Base-by-base conservation (phyloP, 208 protist genomes). In the Blechomonas ayalai region DNA sequence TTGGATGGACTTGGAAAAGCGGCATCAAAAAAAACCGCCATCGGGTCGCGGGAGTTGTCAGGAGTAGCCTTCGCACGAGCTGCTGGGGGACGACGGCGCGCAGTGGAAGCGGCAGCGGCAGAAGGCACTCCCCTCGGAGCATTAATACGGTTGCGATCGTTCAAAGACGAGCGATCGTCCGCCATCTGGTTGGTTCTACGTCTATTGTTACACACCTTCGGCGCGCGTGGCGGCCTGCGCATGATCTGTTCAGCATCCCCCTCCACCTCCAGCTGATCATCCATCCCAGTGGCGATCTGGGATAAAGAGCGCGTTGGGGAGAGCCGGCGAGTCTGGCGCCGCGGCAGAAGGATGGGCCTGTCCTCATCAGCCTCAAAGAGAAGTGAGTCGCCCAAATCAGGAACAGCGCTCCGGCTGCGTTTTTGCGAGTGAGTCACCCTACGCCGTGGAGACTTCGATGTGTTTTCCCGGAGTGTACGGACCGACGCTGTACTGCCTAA, bases 11-110 rank as follows among this genome's bases (percentile, higher is more conserved):
- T 89, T 4, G 79, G 78, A 44, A 92, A 92, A 31, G 68, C 76
- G 2, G 76, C 83, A 27, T 82, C 59, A 41, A 86, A 88, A 50
- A 92, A 89, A 22, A 92, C 73, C 9, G 75, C 72, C 83, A 92
- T 89, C 28, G 83, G 83, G 48, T 92, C 79, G 46, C 67, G 67
- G 2, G 59, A 46, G 49, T 69, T 58, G n/a, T n/a, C n/a, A n/a
- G n/a, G n/a, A n/a, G n/a, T n/a, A n/a, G n/a, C n/a, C n/a, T n/a
- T 8, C 31, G 31, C 31, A 12, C 13, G 31, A n/a, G 31, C 31
- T 12, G 31, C 31, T n/a, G 31, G n/a, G 13, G n/a, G 12, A n/a
- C 31, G 31, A 12, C 31, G 31, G 13, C 31, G 31, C 31, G 31
- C n/a, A n/a, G 31, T 12, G 31, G 31, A 12, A 12, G 31, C n/a